These are phyloP conservation scores for Cyberlindnera meyerae DNA, from an alignment of 805 yeast genomes.

Conservation along the genomic window DNA sequence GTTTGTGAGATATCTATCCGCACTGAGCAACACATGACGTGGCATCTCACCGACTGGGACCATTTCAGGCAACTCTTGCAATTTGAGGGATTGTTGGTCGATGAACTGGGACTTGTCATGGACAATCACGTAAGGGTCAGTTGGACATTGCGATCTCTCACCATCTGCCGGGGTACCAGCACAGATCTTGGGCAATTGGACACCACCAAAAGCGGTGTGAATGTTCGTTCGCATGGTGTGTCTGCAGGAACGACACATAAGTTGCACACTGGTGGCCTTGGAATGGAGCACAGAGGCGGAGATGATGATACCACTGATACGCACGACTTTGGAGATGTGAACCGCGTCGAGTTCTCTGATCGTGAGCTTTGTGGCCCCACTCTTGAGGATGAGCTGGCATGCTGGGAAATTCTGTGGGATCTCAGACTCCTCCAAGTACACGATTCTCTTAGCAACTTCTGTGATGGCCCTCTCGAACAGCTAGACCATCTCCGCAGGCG, in stretches of 20 bases:
- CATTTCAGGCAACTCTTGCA: constrained; percentile 97
- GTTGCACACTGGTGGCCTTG: constrained; percentile 75
- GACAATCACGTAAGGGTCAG: constrained; percentile 87
- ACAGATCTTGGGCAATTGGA: constrained; percentile 65
- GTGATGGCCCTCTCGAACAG: constrained; percentile 78
- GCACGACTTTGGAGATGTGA: constrained; percentile 82
- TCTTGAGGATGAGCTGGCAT: constrained; percentile 75
- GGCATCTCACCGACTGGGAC: constrained; percentile 99
- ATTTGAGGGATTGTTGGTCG: constrained; percentile 89
- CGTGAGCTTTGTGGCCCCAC: constrained; percentile 65
- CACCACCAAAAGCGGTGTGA: constrained; percentile 64
- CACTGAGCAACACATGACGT: constrained; percentile 79
- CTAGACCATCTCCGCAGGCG: constrained; percentile 85
- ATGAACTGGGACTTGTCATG: constrained; percentile 93
- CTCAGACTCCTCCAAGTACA: constrained; percentile 43
- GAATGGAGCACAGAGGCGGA: constrained; percentile 86
- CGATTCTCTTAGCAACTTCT: constrained; percentile 71
- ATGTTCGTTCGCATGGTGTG: constrained; percentile 66
- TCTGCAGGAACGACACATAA: constrained; percentile 85
- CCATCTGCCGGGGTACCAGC: constrained; percentile 51
- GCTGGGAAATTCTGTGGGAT: constrained; percentile 59
- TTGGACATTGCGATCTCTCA: constrained; percentile 64
- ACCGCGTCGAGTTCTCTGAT: constrained; percentile 82
- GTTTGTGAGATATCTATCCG: constrained; percentile 86
- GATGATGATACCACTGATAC: constrained; percentile 90